Base-by-base conservation (phyloP, 805 yeast species). In the Saccharomycopsis amapae region DNA sequence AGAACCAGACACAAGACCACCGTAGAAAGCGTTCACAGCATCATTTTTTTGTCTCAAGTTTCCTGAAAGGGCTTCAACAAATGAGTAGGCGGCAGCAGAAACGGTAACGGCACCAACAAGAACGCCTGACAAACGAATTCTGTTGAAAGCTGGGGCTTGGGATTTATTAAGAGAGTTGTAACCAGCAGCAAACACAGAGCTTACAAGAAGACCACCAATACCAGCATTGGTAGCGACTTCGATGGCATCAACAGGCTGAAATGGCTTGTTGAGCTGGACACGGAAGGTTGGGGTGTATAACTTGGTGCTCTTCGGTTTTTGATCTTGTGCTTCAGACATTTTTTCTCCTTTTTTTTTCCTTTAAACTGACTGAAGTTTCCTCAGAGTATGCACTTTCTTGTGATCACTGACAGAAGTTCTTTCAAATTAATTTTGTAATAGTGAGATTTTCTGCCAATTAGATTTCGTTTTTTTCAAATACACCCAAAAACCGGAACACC, bases 21-120 rank as follows among this genome's bases (percentile, higher is more conserved):
- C 75, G 38, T 56, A 58, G 44, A 77, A 72, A 17, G 76, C 72
- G 61, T 79, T 81, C 66, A 75, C 64, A 13, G 78, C 79, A 56
- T 80, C 84, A 56, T 76, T 77, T 58, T 68, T 71, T 60, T 76
- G 78, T 57, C 85, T 69, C 55, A 81, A 62, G 61, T 81, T 81
- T 52, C 82, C 69, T 28, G 75, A 52, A 20, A 75, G 67, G 6
- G 62, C 62, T 52, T 69, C 62, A 38, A 61, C 60, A 57, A 60
- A 72, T 6, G 76, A 72, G 24, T 76, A 69, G 38, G 79, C 78
- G 19, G 69, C 69, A 24, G 42, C 46, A 26, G 48, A 41, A 10
- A 78, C 68, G 38, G 78, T 73, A 48, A 73, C 64, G 1, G 67
- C 68, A 38, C 65, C 61, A 31, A 67, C 64, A 5, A 70, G 61